Conservation (phyloP, 345 rosid species). For the Eucalyptus urophylla region DNA sequence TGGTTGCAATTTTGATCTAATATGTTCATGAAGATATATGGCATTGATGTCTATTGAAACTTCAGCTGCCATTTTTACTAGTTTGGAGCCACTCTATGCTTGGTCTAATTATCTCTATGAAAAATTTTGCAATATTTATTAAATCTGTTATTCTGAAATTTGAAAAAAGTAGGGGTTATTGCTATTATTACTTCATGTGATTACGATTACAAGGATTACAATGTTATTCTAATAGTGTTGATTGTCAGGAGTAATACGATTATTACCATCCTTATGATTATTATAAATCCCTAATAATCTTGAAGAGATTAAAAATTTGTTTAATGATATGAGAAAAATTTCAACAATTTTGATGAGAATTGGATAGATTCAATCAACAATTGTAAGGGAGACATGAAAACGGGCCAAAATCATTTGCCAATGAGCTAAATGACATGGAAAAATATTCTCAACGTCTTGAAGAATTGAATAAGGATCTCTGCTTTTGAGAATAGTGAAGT, state of each 20-base stretch:
- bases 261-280: neutral
- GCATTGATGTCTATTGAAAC: neutral
- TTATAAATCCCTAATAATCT: too few relatives aligned
- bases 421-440: neutral
- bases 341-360: too few relatives aligned
- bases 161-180: too few relatives aligned
- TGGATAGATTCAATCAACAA: neutral
- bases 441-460: neutral
- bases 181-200: too few relatives aligned
- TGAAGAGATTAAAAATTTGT: too few relatives aligned
- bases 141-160: neutral
- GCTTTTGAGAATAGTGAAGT: neutral
- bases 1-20: accelerated
- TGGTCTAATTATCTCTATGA: neutral
- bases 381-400: neutral
- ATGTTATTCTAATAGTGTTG: neutral
- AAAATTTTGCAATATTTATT: neutral
- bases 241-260: neutral
- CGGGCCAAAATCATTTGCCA: neutral
- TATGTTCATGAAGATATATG: neutral
- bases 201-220: too few relatives aligned
- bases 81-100: neutral
- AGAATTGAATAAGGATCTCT: too few relatives aligned
- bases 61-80: neutral
- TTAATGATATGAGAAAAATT: neutral